A percentile compares a stretch with the other conserved stretches of the same genome.
Conservation (phyloP, 331 rosid genomes). For the Acacia pycnantha region DNA sequence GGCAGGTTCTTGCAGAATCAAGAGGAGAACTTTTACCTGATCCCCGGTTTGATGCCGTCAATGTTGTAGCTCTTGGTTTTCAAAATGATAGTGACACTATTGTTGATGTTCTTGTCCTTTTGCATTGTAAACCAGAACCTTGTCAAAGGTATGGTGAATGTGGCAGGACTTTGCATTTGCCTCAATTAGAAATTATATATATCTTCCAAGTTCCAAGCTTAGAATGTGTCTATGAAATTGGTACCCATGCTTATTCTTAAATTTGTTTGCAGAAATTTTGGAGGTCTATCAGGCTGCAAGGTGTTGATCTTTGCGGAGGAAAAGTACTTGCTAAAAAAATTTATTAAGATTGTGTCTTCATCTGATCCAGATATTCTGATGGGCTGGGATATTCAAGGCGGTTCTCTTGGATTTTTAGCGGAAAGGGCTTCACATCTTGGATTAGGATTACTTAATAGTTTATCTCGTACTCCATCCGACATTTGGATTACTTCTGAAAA, state of each 20-base stretch:
- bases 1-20: constrained; percentile 81
- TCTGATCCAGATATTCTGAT: constrained; percentile 84
- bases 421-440: constrained; percentile 88
- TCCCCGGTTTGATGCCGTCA: constrained; percentile 81
- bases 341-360: constrained; percentile 60
- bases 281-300: constrained; percentile 67
- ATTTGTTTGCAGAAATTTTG: constrained; percentile 59
- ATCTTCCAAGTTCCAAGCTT: constrained; percentile 16
- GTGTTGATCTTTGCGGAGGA: constrained; percentile 66
- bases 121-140: constrained; percentile 45
- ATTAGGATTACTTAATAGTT: constrained; percentile 65
- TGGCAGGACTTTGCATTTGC: constrained; percentile 15
- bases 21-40: constrained; percentile 87
- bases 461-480: constrained; percentile 82
- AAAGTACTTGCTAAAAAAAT: constrained; percentile 59
- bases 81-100: constrained; percentile 59
- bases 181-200: constrained; percentile 8
- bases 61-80: constrained; percentile 64
- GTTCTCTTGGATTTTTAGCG: constrained; percentile 94
- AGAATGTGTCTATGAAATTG: constrained; percentile 13
- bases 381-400: constrained; percentile 96
- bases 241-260: constrained; percentile 19
- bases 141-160: constrained; percentile 56
- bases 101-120: constrained; percentile 65
- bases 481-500: constrained; percentile 46